Evolutionary conservation across 257 asterid genomes (phyloP).

Genomic region (Solanum megistacrolobum): DNA sequence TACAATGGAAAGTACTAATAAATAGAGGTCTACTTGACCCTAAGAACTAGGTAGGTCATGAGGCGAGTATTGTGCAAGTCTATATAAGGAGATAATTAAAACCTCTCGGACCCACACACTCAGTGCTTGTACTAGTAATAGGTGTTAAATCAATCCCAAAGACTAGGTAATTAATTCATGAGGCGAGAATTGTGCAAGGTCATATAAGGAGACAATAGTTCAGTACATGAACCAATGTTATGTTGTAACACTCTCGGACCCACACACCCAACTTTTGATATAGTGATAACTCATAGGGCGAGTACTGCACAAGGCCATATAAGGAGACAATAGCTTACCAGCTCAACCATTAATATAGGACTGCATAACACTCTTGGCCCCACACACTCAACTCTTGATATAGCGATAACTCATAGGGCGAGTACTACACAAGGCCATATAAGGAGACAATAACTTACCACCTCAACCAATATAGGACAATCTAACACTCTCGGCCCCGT

Average conservation of each 20-base stretch:
- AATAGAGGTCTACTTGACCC: background rate
- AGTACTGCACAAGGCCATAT: too few species aligned
- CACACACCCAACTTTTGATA: background rate
- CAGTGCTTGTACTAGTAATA: background rate
- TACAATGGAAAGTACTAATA: background rate
- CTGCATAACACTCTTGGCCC: background rate
- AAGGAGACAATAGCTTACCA: too few species aligned
- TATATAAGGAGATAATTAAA: background rate
- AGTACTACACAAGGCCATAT: too few species aligned
- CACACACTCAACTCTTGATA: background rate
- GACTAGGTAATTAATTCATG: background rate
- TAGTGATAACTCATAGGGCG: too few species aligned
- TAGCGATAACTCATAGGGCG: too few species aligned
- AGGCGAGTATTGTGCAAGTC: background rate
- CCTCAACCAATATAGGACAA: background rate
- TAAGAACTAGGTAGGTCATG: background rate
- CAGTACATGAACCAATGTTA: background rate
- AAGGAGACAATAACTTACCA: too few species aligned
- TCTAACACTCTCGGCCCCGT: background rate
- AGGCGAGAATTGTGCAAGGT: background rate
- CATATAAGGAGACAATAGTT: background rate
- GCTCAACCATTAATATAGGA: background rate
- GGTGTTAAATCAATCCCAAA: background rate
- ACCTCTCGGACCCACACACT: background rate
- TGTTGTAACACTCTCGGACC: background rate